Conservation (phyloP, 805 yeast genomes). For the Spathaspora arborariae region DNA sequence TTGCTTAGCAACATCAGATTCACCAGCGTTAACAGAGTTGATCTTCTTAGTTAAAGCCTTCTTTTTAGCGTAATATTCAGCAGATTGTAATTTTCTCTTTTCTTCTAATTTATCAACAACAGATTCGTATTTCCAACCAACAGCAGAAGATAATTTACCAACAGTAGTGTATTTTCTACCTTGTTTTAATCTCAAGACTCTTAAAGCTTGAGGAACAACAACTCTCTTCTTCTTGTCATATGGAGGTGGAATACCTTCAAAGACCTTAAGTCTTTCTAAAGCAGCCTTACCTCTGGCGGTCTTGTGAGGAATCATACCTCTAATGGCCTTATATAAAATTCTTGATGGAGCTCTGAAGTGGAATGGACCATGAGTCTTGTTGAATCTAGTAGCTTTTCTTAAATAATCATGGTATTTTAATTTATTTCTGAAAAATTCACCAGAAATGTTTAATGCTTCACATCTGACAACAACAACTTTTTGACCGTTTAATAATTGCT, state of each 20-base stretch:
- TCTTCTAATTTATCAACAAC: conserved; percentile 97
- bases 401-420: conserved; percentile 99
- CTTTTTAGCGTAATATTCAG: conserved; percentile 99
- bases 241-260: conserved; percentile 99
- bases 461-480: conserved; percentile 96
- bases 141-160: conserved; percentile 92
- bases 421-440: conserved; percentile 99
- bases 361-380: conserved; percentile 99
- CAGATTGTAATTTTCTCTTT: conserved; percentile 98
- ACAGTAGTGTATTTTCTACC: conserved; percentile 99
- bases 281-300: conserved; percentile 99
- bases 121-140: conserved; percentile 99
- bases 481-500: conserved; percentile 98
- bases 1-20: conserved; percentile 86
- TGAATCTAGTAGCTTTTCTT: conserved; percentile 98
- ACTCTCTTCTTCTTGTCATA: conserved; percentile 99
- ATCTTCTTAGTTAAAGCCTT: conserved; percentile 92
- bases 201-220: conserved; percentile 99
- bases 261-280: conserved; percentile 97
- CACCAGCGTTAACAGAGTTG: conserved; percentile 83
- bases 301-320: conserved; percentile 99
- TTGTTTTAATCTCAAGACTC: conserved; percentile 98
- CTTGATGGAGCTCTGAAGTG: conserved; percentile 99
- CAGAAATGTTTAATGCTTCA: conserved; percentile 97
- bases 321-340: conserved; percentile 98